Base-by-base conservation (phyloP, 2,329 filamentous ascomycete genomes). In the Penicillium freii region DNA sequence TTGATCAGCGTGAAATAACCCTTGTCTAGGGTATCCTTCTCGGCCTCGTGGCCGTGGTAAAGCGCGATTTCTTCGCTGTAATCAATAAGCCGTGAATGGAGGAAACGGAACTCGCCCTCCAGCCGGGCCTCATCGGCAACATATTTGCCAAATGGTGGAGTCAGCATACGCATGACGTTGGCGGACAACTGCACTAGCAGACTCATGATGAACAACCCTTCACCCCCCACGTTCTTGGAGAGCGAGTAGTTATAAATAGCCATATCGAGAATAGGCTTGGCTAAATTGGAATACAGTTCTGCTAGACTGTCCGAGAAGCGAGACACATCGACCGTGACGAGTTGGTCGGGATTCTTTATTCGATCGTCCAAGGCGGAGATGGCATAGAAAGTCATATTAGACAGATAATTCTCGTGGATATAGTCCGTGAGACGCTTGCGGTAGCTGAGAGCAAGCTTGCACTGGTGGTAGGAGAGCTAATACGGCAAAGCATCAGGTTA, bases 1-100 rank as follows among this genome's bases (percentile, higher is more conserved):
- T 97, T 97, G 79, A 99, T 99, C 38, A 99, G 82, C 2, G 94
- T 99, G 71, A 99, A 99, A 76, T 99, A 99, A 17, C 94, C 93
- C 78, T 97, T 97, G 76, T 99, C 94, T 52, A 99, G 81, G 0
- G 90, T 95, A 72, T 97, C 91, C 74, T 97, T 97, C 75, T 99
- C 94, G 11, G 90, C 92, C 68, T 93, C 89, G 68, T 97, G 92
- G 25, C 94, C 94, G 46, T 87, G 85, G 70, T 97, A 97, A 9
- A 99, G 80, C 1, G 94, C 94, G 5, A 99, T 85, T 73, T 99
- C 94, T 73, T 99, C 94, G 71, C 89, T 91, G 72, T 97, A 93
- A 74, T 99, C 93, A 69, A 99, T 97, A 45, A 99, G 81, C 52
- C 94, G 84, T 2, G 91, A 94, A 77, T 99, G 94, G 70, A 96